Base-by-base conservation (phyloP, 1,139 yeast species). In the Ogataea hybrid region DNA sequence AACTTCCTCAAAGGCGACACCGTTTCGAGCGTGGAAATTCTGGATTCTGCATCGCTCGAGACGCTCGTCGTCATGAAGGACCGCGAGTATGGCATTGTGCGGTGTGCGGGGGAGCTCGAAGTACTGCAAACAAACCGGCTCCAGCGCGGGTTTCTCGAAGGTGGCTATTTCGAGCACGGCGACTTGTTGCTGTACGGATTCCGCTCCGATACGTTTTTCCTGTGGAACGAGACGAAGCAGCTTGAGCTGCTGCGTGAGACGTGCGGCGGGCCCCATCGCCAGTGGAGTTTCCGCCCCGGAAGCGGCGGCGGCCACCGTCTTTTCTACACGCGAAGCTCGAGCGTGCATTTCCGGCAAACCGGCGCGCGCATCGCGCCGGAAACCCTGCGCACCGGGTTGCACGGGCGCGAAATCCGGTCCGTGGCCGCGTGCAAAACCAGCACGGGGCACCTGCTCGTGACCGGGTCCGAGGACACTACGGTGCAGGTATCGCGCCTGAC, bases 191-290 rank as follows among this genome's bases (percentile, higher is more conserved):
- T 86, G 2, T 86, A 79, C 57, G 97, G 97, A 0, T 92, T 92
- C 69, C 80, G 81, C 51, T 86, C 94, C 1, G 83, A 84, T 37
- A 67, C 73, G 39, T 89, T 92, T 59, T 85, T 82, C 54, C 65
- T 88, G 17, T 88, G 90, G 83, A 87, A 90, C 58, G 96, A 88
- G 57, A 79, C 90, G 0, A 70, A 74, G 32, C 90, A 86, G 52
- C 70, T 75, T 39, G 96, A 89, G 58, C 60, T 87, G 4, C 69
- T 77, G 42, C 77, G 78, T 47, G 87, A 81, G 49, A 64, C 73
- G n/a, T 92, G 97, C 62, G 97, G 97, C 18, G 97, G 97, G 1
- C 78, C 92, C 2, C 97, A 90, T 58, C 71, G 97, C 50, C 77
- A 79, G 47, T 92, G 97, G 96, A 70, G 71, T 34, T 65, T 84